phyloP scores from a whole-genome alignment of 2,329 filamentous ascomycete species.

The Trichoderma hamatum region DNA sequence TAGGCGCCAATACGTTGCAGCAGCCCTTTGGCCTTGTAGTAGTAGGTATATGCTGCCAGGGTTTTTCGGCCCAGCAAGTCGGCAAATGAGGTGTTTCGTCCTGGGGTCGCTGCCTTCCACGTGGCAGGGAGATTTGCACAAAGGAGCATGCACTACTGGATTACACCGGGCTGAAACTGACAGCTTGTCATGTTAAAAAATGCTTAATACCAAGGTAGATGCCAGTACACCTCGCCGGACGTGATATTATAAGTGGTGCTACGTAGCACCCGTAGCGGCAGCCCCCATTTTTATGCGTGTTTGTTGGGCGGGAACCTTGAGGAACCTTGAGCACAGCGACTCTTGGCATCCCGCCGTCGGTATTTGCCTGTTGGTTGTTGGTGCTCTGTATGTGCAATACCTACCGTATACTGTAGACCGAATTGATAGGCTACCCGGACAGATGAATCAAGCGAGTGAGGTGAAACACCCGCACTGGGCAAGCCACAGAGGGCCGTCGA shows the following conservation, averaged over 20 bases:
- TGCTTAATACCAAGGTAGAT: not conserved
- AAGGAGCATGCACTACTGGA: not conserved
- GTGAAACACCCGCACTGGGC: too few relatives aligned
- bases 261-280: not conserved
- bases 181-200: not conserved
- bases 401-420: too few relatives aligned
- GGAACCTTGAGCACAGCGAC: not conserved
- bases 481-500: not conserved
- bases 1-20: too few relatives aligned
- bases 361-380: not conserved
- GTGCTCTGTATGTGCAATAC: too few relatives aligned
- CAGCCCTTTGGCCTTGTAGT: too few relatives aligned
- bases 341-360: not conserved
- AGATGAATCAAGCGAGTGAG: too few relatives aligned
- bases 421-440: too few relatives aligned
- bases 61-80: not conserved
- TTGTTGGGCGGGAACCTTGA: too few relatives aligned
- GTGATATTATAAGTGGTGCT: not conserved
- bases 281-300: not conserved
- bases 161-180: not conserved
- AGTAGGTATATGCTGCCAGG: too few relatives aligned
- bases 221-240: not conserved
- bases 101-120: not conserved
- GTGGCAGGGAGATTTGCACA: slow-evolving; percentile 11
- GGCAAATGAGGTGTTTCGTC: not conserved